Conservation (phyloP, 164 flowering plant species). For the Hamamelis virginiana region DNA sequence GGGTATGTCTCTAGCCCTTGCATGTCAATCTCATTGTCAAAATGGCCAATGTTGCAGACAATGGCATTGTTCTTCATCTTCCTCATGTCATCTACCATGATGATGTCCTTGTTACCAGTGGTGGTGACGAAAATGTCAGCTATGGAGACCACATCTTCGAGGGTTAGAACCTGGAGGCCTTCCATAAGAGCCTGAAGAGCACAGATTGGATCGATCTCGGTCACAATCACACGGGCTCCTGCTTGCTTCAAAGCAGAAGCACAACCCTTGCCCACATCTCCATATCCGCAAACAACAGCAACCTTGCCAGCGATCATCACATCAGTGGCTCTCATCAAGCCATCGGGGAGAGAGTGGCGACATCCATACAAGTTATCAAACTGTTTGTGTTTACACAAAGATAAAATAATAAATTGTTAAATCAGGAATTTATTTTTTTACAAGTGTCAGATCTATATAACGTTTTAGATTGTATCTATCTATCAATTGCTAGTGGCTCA, state of each 20-base stretch:
- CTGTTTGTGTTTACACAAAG: conserved; percentile 33
- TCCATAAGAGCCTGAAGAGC: conserved; percentile 44
- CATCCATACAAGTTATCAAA: conserved; percentile 74
- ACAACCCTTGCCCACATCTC: conserved; percentile 78
- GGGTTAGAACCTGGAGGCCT: conserved; percentile 28
- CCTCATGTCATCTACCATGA: conserved; percentile 33
- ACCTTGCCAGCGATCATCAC: conserved; percentile 76
- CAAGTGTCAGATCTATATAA: too few relatives aligned
- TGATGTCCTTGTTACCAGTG: conserved; percentile 42
- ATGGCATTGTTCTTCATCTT: conserved; percentile 48
- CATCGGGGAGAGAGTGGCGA: conserved; percentile 78
- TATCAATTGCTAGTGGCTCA: too few relatives aligned
- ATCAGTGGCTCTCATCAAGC: conserved; percentile 74
- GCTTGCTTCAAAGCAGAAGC: conserved; percentile 63
- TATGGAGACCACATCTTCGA: conserved; percentile 26
- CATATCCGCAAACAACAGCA: conserved; percentile 59
- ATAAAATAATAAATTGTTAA: too few relatives aligned
- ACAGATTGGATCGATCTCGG: conserved; percentile 40
- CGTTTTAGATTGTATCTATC: too few relatives aligned
- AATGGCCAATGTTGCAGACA: conserved; percentile 42
- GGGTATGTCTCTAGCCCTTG: conserved; percentile 66
- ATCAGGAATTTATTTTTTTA: too few relatives aligned
- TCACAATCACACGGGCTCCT: conserved; percentile 61
- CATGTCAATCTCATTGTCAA: conserved; percentile 64
- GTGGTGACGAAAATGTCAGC: conserved; percentile 66